phyloP scores from a whole-genome alignment of 345 rosid species.

The Viola odorata region DNA sequence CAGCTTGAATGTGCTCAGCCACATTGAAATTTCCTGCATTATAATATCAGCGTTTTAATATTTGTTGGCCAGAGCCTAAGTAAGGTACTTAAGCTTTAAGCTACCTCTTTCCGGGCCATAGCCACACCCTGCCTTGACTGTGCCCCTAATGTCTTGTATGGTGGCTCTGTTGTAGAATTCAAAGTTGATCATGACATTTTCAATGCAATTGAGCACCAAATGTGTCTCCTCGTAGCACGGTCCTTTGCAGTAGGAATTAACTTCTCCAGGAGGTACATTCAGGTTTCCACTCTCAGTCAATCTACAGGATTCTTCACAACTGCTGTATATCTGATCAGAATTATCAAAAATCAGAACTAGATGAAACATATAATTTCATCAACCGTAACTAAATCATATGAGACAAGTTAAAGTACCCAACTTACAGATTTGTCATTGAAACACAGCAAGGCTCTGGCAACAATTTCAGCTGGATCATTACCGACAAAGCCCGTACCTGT shows the following conservation, averaged over 20 bases:
- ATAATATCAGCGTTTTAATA: background rate
- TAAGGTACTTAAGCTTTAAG: background rate
- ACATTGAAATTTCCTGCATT: constrained; percentile 69
- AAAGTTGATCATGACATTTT: constrained; percentile 48
- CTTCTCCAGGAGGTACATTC: constrained; percentile 37
- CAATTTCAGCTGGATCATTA: constrained; percentile 48
- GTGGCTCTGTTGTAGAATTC: constrained; percentile 72
- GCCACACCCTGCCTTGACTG: constrained; percentile 69
- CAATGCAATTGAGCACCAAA: constrained; percentile 63
- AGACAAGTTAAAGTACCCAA: background rate
- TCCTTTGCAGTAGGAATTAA: constrained; percentile 59
- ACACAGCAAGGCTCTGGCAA: constrained; percentile 69
- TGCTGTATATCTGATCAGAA: constrained; percentile 50
- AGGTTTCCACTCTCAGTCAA: constrained; percentile 59
- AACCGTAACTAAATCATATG: background rate
- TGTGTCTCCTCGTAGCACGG: constrained; percentile 73
- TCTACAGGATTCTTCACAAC: constrained; percentile 61
- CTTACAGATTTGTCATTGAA: constrained; percentile 62
- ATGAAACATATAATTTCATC: background rate
- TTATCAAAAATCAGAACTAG: background rate
- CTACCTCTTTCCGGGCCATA: constrained; percentile 37
- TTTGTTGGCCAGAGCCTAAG: constrained; percentile 1
- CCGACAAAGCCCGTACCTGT: constrained; percentile 10
- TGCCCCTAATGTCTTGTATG: constrained; percentile 43
- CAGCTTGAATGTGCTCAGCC: constrained; percentile 49